Base-by-base conservation (phyloP, 768 basidiomycete genomes). In the Auricularia sp. region DNA sequence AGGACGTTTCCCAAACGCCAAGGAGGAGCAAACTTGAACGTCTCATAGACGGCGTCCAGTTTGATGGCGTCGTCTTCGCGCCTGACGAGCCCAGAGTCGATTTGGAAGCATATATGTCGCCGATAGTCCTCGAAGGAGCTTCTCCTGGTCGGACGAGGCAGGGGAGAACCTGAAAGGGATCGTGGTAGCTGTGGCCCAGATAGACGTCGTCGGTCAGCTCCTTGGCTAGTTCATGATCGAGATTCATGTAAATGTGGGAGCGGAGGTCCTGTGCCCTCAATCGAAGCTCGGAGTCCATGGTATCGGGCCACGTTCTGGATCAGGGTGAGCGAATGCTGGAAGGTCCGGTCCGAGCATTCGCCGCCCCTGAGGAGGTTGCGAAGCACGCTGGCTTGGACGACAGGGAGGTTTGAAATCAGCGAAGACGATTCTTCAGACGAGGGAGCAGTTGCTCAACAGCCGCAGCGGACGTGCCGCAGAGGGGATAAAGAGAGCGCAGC, bases 331-430 rank as follows among this genome's bases (percentile, higher is more conserved):
- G 92, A 94, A 72, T 94, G 88, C 69, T 94, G 89, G 83, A 99
- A 99, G n/a, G 95, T 97, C 37, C 90, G 83, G 54, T 89, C 91
- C 29, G 94, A 94, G 72, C 96, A 98, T 78, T 99, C 97, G 24
- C 97, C 97, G 21, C 89, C 82, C n/a, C 96, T 98, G 67, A 99
- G 80, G 69, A 98, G 94, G 75, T 98, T 98, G 42, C 91, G 87
- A 33, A 98, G 81, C n/a, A 90, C 87, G 3, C 85, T 74, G 62
- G 90, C 85, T 6, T 95, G 92, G 65, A 98, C 88, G 68, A 88
- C 86, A 13, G 97, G 97, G 16, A 91, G 86, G 63, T 81, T 84
- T 10, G 87, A 80, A 14, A 92, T 77, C 14, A 90, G 36, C 6
- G 63, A 54, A 54, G 45, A 10, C 35, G 33, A 67, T 63, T 65